Evolutionary conservation across 176 grass and related monocot genomes (phyloP), one percentile per base, ranked within the genome.

Genomic region (Elymus sibiricus): DNA sequence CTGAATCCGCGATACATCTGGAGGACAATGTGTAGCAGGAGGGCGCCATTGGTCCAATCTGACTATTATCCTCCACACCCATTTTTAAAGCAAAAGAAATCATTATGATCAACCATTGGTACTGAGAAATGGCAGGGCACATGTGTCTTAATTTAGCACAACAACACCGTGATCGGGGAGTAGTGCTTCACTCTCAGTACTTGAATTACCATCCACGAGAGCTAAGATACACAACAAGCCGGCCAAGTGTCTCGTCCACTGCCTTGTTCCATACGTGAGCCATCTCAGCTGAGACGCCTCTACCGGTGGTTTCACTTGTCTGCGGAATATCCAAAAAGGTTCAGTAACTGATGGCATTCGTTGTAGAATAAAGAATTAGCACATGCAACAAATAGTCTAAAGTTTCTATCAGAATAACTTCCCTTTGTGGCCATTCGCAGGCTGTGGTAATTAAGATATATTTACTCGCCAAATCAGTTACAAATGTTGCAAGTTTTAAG

Each of bases 181-280:
- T 29, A 53, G 44, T 53, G 74, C 74, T 55, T 51, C 37, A 37
- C 63, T 67, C 22, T 25, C 26, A 19, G 21, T 64, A 70, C 69
- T 88, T 31, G 82, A 71, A 82, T 85, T 80, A 91, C 90, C 90
- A 91, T 44, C 86, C 90, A 77, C 82, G 90, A 56, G 90, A 91
- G 86, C 90, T 91, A 62, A 91, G 86, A 73, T 88, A 91, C 40
- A 81, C 81, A 77, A 91, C 82, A 85, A 88, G 82, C 43, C 82
- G 70, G 2, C 90, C 90, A 55, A 91, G 86, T 16, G 90, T 88
- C 70, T 91, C 86, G 4, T 91, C 90, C 25, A 91, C 90, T 17
- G 86, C 81, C 77, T 91, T 91, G 70, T 91, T 91, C 90, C 90
- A 91, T 28, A 85, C 82, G 37, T 81, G 90, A 82, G 86, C 82